Base-by-base conservation (phyloP, 2,329 filamentous ascomycete species). In the Lizonia empirigonia region DNA sequence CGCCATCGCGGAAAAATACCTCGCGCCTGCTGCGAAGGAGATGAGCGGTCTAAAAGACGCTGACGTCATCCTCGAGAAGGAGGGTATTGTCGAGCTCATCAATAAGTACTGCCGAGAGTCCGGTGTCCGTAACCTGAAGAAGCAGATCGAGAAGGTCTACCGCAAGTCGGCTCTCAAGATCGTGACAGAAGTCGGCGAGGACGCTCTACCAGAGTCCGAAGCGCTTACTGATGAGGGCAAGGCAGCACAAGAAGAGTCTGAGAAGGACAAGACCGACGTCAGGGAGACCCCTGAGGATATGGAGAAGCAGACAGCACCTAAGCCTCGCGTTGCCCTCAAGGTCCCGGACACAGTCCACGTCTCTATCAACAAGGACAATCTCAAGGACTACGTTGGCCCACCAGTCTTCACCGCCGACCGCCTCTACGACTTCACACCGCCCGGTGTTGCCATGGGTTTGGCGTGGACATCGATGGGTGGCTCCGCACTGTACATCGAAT, bases 71-170 rank as follows among this genome's bases (percentile, higher is more conserved):
- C 80, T 99, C 34, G 87, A 86, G 55, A 86, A 91, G 62, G 88
- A 89, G 50, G 95, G 93, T 10, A 95, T 99, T 35, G 88, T 94
- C 67, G 94, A 99, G 75, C 82, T 99, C 35, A 99, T 99, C 79
- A 97, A 97, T 77, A 96, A 91, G 19, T 99, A 99, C 78, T 97
- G 92, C 77, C 89, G 94, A 34, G 94, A 99, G 76, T 96, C 91
- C 34, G 94, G 94, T 64, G 95, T 99, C 7, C 88, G 94, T 60
- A 99, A 99, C 70, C 78, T 99, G 55, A 99, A 99, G 83, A 97
- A 99, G 80, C 93, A 97, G 74, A 99, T 99, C 56, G 94, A 99
- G 74, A 99, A 99, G 79, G 91, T 99, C 3, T 99, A 97, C 76
- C 87, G 94, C 51, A 99, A 99, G 76, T 91, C 93, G 12, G 95